phyloP scores from a whole-genome alignment of 2,329 filamentous ascomycete genomes.

The Cryphonectria japonica region DNA sequence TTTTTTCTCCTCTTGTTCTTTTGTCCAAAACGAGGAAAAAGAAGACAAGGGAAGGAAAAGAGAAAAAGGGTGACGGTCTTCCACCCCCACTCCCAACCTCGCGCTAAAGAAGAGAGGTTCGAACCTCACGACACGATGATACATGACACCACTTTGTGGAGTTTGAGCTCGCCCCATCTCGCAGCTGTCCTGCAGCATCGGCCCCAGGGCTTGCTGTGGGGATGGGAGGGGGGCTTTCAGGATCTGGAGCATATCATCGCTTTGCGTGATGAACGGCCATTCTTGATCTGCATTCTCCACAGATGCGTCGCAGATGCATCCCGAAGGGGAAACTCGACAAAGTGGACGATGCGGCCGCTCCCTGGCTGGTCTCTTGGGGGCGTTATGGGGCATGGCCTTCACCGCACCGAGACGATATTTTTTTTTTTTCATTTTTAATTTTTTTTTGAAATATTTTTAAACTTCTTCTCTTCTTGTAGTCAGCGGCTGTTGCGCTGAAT shows the following conservation, averaged over 20 bases:
- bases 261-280: neutral
- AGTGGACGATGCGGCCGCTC: constrained; percentile 8
- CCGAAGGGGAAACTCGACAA: constrained; percentile 1
- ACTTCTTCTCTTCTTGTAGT: neutral
- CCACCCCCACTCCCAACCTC: no score
- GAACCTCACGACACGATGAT: neutral
- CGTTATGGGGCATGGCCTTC: neutral
- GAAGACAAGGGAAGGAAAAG: neutral
- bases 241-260: neutral
- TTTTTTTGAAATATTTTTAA: no score
- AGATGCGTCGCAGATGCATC: neutral
- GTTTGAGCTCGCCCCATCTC: neutral
- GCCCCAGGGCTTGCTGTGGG: neutral
- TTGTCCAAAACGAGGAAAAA: neutral
- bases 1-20: no score
- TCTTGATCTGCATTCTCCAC: neutral
- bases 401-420: neutral
- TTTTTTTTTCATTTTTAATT: neutral
- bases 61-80: neutral
- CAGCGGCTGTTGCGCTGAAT: neutral
- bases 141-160: neutral
- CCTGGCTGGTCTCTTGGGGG: neutral
- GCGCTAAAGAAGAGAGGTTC: neutral
- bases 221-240: neutral
- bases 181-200: neutral